Evolutionary conservation across 768 basidiomycete species (phyloP).

Genomic region (Pisolithus tinctorius): DNA sequence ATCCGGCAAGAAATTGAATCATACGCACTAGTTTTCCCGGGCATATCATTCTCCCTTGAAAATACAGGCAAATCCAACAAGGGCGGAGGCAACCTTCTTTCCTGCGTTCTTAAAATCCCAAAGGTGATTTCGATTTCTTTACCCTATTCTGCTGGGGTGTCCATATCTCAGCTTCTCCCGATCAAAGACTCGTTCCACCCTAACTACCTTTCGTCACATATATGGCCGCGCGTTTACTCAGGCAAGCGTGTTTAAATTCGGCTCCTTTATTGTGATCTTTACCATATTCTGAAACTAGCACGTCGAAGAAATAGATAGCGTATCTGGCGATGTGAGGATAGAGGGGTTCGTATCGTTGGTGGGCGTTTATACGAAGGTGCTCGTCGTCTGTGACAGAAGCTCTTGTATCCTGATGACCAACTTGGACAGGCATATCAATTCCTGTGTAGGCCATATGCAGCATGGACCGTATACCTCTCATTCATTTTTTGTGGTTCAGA

Average conservation of each 20-base stretch:
- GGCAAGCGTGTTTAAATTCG: constrained; percentile 34
- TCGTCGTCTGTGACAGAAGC: constrained; percentile 11
- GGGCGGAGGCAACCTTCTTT: constrained; percentile 18
- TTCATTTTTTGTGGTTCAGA: constrained; percentile 36
- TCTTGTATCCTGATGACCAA: constrained; percentile 15
- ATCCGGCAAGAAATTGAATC: constrained; percentile 68
- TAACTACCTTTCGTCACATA: constrained; percentile 64
- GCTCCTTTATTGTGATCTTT: constrained; percentile 4
- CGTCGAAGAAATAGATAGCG: constrained; percentile 54
- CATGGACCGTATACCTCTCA: background rate
- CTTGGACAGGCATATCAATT: constrained; percentile 69
- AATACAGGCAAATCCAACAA: constrained; percentile 38
- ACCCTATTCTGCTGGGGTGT: constrained; percentile 8
- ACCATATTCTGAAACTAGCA: constrained; percentile 38
- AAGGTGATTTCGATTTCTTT: constrained; percentile 40
- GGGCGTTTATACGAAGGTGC: constrained; percentile 66
- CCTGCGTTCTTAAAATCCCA: constrained; percentile 51
- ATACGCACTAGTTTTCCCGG: constrained; percentile 66
- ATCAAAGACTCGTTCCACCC: constrained; percentile 53
- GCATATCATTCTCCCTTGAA: constrained; percentile 64
- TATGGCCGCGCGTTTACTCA: constrained; percentile 68
- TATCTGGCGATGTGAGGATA: constrained; percentile 45
- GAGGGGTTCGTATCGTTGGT: constrained; percentile 83
- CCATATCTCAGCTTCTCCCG: constrained; percentile 14
- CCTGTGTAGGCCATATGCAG: constrained; percentile 52